Base-by-base conservation (phyloP, 2,329 filamentous ascomycete species). In the Cordyceps sp. region DNA sequence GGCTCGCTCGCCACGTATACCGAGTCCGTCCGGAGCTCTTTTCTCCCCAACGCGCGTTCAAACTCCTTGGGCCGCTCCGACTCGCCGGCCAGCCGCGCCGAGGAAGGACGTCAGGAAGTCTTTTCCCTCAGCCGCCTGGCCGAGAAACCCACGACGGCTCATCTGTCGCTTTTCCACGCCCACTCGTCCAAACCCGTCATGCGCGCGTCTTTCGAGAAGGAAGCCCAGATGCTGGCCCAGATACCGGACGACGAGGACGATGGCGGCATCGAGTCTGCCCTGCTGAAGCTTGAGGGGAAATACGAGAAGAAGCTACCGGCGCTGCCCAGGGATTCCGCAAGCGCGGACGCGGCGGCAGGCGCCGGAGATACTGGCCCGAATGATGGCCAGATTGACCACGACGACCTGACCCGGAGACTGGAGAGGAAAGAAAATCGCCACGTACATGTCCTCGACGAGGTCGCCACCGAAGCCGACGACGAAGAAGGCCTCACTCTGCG, bases 201-300 rank as follows among this genome's bases (percentile, higher is more conserved):
- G 68, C 65, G 71, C 4, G 68, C 72, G 2, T 94, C 86, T 0
- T 94, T 96, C 43, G 84, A 96, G 52, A 78, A 70, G 3, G 85
- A 93, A 45, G 83, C 92, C 1, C 76, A 86, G 36, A 82, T 82
- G 43, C 70, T 98, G 33, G 83, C 86, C 3, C 76, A 81, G 34
- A 82, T 96, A 18, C 84, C 88, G 0, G 86, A 94, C 46, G 83
- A 92, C 24, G 50, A 60, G 13, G 69, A 76, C 37, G 82, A 92
- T 46, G 84, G 84, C 6, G 88, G 88, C 10, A 76, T 96, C 18
- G 90, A 96, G 48, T 85, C 86, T n/a, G 83, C 90, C 1, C 54
- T 98, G 31, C 57, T 86, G 43, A 98, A 96, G 46, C 65, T 98
- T 1, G 90, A 98, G 57, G 90, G 90, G 9, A 88, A 73, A 42